Evolutionary conservation across 495 filamentous ascomycete genomes (phyloP).

Genomic region (Parachaetomium inaequale): DNA sequence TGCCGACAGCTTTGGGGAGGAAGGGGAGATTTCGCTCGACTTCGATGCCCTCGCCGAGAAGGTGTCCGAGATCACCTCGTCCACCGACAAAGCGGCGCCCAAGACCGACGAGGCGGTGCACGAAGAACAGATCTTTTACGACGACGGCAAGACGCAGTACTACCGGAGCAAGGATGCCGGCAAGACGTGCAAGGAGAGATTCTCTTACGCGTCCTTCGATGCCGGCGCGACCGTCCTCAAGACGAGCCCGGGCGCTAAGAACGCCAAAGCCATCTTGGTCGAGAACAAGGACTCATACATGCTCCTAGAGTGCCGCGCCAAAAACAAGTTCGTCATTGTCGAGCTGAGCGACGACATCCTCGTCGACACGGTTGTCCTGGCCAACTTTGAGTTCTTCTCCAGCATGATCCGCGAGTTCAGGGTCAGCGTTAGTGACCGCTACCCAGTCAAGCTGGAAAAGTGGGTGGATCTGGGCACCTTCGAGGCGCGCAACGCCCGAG

Average conservation of each 20-base stretch:
- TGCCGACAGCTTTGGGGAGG: constrained; percentile 65
- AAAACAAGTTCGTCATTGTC: constrained; percentile 88
- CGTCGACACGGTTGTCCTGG: constrained; percentile 90
- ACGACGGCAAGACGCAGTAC: constrained; percentile 47
- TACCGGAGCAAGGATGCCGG: constrained; percentile 85
- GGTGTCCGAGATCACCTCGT: constrained; percentile 37
- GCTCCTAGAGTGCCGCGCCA: constrained; percentile 81
- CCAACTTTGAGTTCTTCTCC: constrained; percentile 98
- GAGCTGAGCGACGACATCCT: constrained; percentile 87
- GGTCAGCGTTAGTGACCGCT: constrained; percentile 86
- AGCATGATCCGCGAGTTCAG: constrained; percentile 90
- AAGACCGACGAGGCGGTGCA: constrained; percentile 38
- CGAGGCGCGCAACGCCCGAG: constrained; percentile 84
- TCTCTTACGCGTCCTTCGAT: constrained; percentile 96
- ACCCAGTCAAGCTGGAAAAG: constrained; percentile 85
- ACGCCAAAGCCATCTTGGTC: constrained; percentile 77
- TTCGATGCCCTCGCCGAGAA: constrained; percentile 61
- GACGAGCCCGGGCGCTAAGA: constrained; percentile 77
- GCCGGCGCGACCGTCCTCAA: constrained; percentile 92
- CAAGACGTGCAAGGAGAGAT: constrained; percentile 83
- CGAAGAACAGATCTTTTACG: constrained; percentile 43
- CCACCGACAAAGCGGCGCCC: constrained; percentile 31
- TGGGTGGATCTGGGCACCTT: constrained; percentile 89
- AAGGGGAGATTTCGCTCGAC: constrained; percentile 85
- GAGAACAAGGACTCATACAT: constrained; percentile 99